Base-by-base conservation (phyloP, 73 alveolate genomes). In the Stentor coeruleus region DNA sequence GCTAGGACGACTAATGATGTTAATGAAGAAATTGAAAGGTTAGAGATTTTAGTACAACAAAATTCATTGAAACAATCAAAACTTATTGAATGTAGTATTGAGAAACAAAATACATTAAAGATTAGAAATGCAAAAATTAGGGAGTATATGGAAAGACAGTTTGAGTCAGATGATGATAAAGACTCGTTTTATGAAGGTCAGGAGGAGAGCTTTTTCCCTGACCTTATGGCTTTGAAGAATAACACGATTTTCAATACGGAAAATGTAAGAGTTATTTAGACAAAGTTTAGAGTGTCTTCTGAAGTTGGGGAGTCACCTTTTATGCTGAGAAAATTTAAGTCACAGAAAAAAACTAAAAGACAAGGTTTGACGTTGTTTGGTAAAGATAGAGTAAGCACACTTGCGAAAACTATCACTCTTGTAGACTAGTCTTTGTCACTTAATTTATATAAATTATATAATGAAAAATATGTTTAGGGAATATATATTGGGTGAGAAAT, bases 1-100 rank as follows among this genome's bases (percentile, higher is more conserved):
- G 1, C 85, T 0, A 81, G 90, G 80, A 76, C 89, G 2, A 42
- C 77, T 3, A 35, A 20, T 31, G 92, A 84, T 20, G 36, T 20
- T 3, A 87, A 60, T n/a, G 87, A 84, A 2, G 96, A 90, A 39
- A 20, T 84, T 38, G 90, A 87, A 42, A 59, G 96, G 40, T 74
- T 90, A 3, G 38, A 58, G 20, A 49, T 6, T 6, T 11, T 49
- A 11, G 6, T 20, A 49, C 6, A 49, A 20, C 66, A 49, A 20
- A 49, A 49, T 11, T 20, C 66, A 11, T 49, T 6, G 66, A 49
- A 49, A 20, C 20, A 11, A 20, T 20, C 20, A 20, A n/a, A n/a
- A n/a, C n/a, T n/a, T n/a, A n/a, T n/a, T 11, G 66, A 49, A 6
- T 49, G 6, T 49, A 20, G n/a, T n/a, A n/a, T 11, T 11, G 20